These are phyloP conservation scores for Xanthoparmelia taractica DNA, from an alignment of 495 filamentous ascomycete species.

Conservation along the genomic window DNA sequence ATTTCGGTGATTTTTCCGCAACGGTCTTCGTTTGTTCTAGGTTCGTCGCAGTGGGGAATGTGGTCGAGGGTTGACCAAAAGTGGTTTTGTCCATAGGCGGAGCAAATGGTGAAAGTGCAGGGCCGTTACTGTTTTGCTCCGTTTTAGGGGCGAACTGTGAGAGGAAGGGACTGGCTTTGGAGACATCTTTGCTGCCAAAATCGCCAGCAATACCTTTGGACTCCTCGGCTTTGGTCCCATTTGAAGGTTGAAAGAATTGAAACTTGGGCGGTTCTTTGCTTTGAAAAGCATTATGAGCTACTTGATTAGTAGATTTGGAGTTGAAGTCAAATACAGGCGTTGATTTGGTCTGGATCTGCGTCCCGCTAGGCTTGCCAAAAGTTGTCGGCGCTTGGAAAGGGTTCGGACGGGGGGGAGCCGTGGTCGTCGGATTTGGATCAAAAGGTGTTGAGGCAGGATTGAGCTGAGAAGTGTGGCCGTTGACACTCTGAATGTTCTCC, in stretches of 20 bases:
- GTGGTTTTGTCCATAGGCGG: not conserved
- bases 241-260: slow-evolving; percentile 1
- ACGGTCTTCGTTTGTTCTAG: not conserved
- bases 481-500: not conserved
- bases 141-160: not conserved
- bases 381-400: slow-evolving; percentile 6
- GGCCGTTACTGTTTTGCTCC: not conserved
- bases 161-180: not conserved
- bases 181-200: not conserved
- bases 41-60: not conserved
- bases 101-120: not conserved
- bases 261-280: slow-evolving; percentile 14
- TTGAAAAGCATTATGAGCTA: not conserved
- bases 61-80: slow-evolving; percentile 8
- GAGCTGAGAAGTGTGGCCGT: slow-evolving; percentile 11
- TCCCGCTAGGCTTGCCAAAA: slow-evolving; percentile 8
- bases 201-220: not conserved
- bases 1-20: not conserved
- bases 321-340: not conserved
- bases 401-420: not conserved
- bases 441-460: slow-evolving; percentile 9
- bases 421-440: not conserved
- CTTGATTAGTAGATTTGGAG: slow-evolving; percentile 3
- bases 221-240: not conserved
- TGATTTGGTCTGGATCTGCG: not conserved